Evolutionary conservation across 1,139 yeast genomes (phyloP).

Genomic region (Geotrichum phurueaensis): DNA sequence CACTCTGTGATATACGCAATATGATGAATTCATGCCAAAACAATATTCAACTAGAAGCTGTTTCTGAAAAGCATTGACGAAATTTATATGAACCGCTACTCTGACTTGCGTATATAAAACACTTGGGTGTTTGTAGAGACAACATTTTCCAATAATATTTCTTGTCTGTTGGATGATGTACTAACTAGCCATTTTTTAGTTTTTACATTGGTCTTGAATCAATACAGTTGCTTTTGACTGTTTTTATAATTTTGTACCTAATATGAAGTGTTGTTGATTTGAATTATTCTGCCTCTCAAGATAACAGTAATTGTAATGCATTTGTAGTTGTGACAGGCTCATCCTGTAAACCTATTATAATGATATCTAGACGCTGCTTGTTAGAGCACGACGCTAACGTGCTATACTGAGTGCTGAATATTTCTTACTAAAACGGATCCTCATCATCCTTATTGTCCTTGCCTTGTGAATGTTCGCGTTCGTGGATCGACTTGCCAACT

Average conservation of each 20-base stretch:
- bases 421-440: not conserved
- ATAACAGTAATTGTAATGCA: not conserved
- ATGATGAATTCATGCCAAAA: conserved; percentile 12
- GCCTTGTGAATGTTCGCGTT: not conserved
- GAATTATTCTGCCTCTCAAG: not conserved
- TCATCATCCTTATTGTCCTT: not conserved
- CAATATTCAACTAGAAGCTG: conserved; percentile 11
- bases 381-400: not conserved
- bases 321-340: not conserved
- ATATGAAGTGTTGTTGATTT: not conserved
- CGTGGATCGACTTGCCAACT: not conserved
- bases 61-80: conserved; percentile 13
- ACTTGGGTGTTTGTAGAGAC: not conserved
- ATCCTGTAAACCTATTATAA: not conserved
- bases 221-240: not conserved
- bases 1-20: not conserved
- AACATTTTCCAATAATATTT: not conserved
- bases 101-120: conserved; percentile 4
- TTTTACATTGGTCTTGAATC: not conserved
- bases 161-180: not conserved
- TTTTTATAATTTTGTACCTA: not conserved
- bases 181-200: not conserved
- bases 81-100: conserved; percentile 10
- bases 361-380: not conserved
- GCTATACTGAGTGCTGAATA: not conserved